These are phyloP conservation scores for Prosopis cineraria DNA, from an alignment of 306 rosid species.

Conservation along the genomic window DNA sequence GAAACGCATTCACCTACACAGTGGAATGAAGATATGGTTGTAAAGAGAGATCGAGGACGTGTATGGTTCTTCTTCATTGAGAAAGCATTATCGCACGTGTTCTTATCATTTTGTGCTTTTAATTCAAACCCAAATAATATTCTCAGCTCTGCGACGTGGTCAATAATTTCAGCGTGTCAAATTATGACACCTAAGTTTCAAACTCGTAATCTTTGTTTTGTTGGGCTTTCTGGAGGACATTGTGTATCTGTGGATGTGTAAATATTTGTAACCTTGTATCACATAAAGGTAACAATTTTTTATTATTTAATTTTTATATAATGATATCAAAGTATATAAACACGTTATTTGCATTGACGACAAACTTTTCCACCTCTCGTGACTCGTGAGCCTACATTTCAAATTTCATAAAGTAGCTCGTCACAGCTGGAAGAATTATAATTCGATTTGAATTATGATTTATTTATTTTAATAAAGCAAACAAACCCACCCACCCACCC, in stretches of 20 bases:
- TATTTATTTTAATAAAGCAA: too few relatives aligned
- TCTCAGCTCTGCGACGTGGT: neutral
- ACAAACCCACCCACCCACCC: too few relatives aligned
- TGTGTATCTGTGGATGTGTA: too few relatives aligned
- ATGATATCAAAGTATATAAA: neutral
- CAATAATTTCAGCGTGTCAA: neutral
- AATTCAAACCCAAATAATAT: neutral
- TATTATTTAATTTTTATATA: too few relatives aligned
- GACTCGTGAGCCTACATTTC: neutral
- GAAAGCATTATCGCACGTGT: neutral
- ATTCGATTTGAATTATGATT: neutral
- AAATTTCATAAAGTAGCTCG: neutral
- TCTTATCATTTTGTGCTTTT: neutral
- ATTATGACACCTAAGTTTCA: neutral
- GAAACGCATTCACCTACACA: too few relatives aligned
- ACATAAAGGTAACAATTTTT: neutral
- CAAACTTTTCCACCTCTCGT: neutral
- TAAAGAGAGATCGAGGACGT: neutral
- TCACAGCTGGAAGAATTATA: neutral
- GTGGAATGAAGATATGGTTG: too few relatives aligned
- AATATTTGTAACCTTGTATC: neutral
- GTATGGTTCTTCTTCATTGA: neutral
- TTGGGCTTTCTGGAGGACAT: neutral
- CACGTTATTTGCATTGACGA: constrained; percentile 5
- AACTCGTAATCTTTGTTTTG: neutral